Percentiles rank a stretch among this genome's conserved stretches.
These are phyloP conservation scores for Yarrowia keelungensis DNA, from an alignment of 805 yeast species.

Conservation along the genomic window DNA sequence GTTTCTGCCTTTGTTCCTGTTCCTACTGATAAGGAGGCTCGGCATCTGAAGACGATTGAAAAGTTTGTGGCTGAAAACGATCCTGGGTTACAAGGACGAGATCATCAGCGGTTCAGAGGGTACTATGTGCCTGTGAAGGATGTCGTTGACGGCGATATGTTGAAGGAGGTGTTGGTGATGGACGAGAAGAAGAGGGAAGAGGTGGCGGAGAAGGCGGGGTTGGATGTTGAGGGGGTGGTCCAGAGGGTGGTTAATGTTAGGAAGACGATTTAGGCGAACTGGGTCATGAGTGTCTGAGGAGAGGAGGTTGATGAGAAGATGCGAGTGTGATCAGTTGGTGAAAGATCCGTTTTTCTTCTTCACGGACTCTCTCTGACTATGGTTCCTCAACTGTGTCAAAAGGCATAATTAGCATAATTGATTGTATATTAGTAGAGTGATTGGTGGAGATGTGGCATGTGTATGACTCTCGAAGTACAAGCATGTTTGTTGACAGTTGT, in stretches of 20 bases:
- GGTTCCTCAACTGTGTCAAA: too few relatives aligned
- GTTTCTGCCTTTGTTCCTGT: slow-evolving; percentile 78
- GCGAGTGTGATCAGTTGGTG: too few relatives aligned
- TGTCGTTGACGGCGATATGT: slow-evolving; percentile 83
- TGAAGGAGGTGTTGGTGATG: slow-evolving; percentile 6
- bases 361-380: too few relatives aligned
- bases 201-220: not conserved
- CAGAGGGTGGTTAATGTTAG: slow-evolving; percentile 2
- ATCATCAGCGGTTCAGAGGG: slow-evolving; percentile 72
- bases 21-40: slow-evolving; percentile 64
- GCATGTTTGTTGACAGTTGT: too few relatives aligned
- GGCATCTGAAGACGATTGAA: slow-evolving; percentile 65
- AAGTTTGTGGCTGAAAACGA: slow-evolving; percentile 47
- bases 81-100: slow-evolving; percentile 63
- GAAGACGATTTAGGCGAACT: not conserved
- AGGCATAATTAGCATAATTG: too few relatives aligned
- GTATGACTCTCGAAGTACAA: too few relatives aligned
- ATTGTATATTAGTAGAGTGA: too few relatives aligned
- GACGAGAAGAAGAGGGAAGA: not conserved
- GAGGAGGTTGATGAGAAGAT: too few relatives aligned
- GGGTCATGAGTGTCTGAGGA: not conserved
- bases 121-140: slow-evolving; percentile 80
- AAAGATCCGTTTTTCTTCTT: too few relatives aligned
- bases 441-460: too few relatives aligned
- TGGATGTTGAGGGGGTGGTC: slow-evolving; percentile 21